A percentile compares a stretch with the other conserved stretches of the same genome.
Evolutionary conservation across 2,329 filamentous ascomycete genomes (phyloP).

Genomic region (Colletotrichum karsti): DNA sequence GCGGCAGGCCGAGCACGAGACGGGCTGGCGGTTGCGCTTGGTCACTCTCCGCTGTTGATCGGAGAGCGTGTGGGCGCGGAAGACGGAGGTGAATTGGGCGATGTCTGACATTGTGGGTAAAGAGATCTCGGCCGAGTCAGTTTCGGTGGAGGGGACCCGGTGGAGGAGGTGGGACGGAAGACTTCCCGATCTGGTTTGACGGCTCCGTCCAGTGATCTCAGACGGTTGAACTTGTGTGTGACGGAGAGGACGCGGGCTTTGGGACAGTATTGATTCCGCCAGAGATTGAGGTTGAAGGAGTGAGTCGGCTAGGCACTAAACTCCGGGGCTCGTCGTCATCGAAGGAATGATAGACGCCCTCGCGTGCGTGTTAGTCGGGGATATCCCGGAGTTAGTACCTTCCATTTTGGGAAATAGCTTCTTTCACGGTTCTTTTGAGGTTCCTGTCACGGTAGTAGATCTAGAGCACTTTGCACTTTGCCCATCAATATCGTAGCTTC

Average conservation of each 20-base stretch:
- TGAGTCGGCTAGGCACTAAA: not conserved
- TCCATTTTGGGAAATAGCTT: not conserved
- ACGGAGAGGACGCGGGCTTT: not conserved
- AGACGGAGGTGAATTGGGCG: conserved; percentile 42
- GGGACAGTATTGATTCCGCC: not conserved
- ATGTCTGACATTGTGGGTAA: conserved; percentile 15
- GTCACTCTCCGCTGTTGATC: conserved; percentile 40
- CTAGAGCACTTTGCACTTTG: no score
- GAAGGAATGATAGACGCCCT: not conserved
- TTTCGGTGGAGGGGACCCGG: not conserved
- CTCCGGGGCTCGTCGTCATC: not conserved
- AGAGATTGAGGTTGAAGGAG: not conserved
- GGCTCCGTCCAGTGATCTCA: not conserved
- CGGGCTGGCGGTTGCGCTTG: conserved; percentile 49
- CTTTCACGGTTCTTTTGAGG: no score
- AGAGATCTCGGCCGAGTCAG: not conserved
- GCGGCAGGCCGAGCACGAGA: conserved; percentile 52
- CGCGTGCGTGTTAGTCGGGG: not conserved
- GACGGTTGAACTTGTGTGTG: not conserved
- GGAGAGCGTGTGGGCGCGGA: conserved; percentile 41
- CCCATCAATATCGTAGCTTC: conserved; percentile 1
- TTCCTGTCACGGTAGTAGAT: no score
- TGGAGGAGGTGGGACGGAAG: not conserved
- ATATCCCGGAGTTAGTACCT: conserved; percentile 6
- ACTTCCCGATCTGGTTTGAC: not conserved